phyloP scores from a whole-genome alignment of 306 rosid species.

The Erythrophleum fordii region DNA sequence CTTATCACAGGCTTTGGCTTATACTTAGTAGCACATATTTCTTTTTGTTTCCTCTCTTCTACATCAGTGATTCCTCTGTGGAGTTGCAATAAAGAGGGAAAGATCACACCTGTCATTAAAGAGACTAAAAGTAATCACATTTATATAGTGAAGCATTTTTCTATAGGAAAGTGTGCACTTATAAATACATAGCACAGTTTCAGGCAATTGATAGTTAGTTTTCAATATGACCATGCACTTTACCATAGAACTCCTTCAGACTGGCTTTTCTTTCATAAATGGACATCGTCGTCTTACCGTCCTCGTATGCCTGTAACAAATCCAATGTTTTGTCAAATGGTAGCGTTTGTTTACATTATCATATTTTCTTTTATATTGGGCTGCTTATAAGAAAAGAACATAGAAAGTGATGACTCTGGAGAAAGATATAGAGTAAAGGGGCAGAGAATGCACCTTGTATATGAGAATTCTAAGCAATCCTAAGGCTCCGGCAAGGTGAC shows the following conservation, averaged over 20 bases:
- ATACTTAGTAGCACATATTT: slow-evolving; percentile 60
- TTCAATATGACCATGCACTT: slow-evolving; percentile 35
- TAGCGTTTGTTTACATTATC: background rate
- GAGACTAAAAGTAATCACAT: slow-evolving; percentile 35
- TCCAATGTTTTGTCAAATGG: slow-evolving; percentile 26
- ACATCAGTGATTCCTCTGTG: slow-evolving; percentile 78
- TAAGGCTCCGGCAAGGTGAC: slow-evolving; percentile 79
- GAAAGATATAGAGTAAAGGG: slow-evolving; percentile 1
- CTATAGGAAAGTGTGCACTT: slow-evolving; percentile 12
- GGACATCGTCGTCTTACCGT: slow-evolving; percentile 86
- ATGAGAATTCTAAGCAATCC: slow-evolving; percentile 88
- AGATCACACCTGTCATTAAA: slow-evolving; percentile 76
- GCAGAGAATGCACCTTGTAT: slow-evolving; percentile 62
- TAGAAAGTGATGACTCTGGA: background rate
- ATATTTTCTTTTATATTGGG: slow-evolving; percentile 4
- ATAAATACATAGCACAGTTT: background rate
- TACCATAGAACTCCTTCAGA: slow-evolving; percentile 88
- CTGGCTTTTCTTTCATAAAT: slow-evolving; percentile 77
- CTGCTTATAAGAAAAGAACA: background rate
- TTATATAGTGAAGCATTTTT: slow-evolving; percentile 16
- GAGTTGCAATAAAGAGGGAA: slow-evolving; percentile 90
- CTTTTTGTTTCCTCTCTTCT: slow-evolving; percentile 83
- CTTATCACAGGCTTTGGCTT: slow-evolving; percentile 47
- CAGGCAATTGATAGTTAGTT: background rate
- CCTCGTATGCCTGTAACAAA: slow-evolving; percentile 62